Conservation (phyloP, 2,329 filamentous ascomycete species). For the Zasmidium citrigriseum region DNA sequence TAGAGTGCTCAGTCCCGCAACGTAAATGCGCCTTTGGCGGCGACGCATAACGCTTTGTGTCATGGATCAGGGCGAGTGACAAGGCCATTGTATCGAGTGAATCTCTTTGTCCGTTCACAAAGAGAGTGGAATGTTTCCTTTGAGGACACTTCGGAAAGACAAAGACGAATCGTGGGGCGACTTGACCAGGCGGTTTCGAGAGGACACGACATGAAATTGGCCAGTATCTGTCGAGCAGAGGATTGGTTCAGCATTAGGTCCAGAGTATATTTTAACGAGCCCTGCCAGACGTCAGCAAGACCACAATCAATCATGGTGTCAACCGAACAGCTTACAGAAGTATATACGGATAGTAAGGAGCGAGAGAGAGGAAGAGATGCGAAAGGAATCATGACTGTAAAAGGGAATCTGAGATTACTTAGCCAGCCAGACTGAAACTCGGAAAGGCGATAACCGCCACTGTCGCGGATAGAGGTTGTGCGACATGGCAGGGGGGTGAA, state of each 20-base stretch:
- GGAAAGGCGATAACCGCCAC: neutral
- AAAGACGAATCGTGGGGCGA: neutral
- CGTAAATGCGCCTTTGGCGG: neutral
- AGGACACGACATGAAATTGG: too few relatives aligned
- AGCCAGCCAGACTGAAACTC: too few relatives aligned
- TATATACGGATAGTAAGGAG: neutral
- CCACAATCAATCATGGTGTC: too few relatives aligned
- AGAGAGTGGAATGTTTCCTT: neutral
- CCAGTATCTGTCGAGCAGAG: too few relatives aligned
- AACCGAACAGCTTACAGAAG: neutral
- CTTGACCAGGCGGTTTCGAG: too few relatives aligned
- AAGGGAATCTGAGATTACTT: too few relatives aligned
- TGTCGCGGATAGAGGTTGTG: neutral
- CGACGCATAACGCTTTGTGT: slow-evolving; percentile 4
- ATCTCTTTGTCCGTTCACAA: neutral
- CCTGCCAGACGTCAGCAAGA: too few relatives aligned
- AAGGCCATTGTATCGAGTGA: slow-evolving; percentile 4
- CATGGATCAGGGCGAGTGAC: neutral
- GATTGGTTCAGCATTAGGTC: too few relatives aligned
- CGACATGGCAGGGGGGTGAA: neutral
- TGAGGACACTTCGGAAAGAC: neutral
- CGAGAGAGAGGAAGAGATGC: neutral
- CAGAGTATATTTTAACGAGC: too few relatives aligned
- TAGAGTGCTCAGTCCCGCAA: neutral
- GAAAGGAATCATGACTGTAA: too few relatives aligned